A percentile compares a stretch with the other conserved stretches of the same genome.
These are phyloP conservation scores for Linderniella brevidens DNA, from an alignment of 257 asterid species.

Conservation along the genomic window DNA sequence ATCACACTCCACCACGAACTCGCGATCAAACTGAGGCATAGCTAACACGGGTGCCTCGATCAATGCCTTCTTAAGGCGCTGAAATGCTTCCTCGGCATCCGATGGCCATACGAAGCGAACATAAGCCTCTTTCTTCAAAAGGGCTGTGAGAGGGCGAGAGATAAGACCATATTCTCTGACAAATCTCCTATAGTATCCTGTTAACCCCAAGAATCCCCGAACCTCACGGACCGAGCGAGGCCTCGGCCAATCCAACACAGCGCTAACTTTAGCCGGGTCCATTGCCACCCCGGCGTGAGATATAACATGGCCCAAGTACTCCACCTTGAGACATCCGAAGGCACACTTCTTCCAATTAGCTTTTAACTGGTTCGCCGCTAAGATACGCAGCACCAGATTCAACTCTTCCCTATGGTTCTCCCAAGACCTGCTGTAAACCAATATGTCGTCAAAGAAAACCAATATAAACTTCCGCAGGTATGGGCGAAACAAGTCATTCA, in stretches of 20 bases:
- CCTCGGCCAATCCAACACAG: no score
- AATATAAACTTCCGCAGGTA: neutral
- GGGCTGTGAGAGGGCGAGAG: neutral
- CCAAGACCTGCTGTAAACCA: neutral
- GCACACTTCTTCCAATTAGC: slow-evolving; percentile 1
- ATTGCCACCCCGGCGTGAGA: neutral
- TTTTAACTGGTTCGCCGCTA: neutral
- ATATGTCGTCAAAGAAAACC: slow-evolving; percentile 5
- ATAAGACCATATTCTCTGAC: neutral
- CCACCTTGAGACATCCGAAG: neutral
- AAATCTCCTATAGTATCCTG: slow-evolving; percentile 1
- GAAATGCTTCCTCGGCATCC: neutral
- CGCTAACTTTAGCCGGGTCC: neutral
- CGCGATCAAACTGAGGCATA: neutral
- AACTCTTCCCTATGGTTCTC: neutral
- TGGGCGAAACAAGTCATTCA: slow-evolving; percentile 4
- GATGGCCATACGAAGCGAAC: neutral
- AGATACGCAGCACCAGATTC: neutral
- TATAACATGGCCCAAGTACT: slow-evolving; percentile 5
- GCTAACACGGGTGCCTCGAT: neutral
- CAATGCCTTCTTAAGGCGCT: neutral
- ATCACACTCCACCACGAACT: neutral
- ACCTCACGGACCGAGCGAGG: neutral
- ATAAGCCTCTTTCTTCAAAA: neutral
- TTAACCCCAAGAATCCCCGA: slow-evolving; percentile 3